Base-by-base conservation (phyloP, 768 basidiomycete genomes). In the Candolleomyces eurysporus region DNA sequence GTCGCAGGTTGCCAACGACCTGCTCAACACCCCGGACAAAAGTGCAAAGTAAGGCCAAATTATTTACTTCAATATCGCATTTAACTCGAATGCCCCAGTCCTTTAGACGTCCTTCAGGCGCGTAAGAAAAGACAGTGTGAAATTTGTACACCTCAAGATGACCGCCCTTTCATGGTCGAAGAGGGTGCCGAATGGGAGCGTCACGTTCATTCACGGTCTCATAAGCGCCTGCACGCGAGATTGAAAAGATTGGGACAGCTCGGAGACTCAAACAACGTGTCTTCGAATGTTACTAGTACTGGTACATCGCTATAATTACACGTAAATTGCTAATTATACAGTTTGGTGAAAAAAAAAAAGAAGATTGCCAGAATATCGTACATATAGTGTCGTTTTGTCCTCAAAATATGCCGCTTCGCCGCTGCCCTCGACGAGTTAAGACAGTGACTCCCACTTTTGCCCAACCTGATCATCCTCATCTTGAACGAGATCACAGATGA, bases 121-220 rank as follows among this genome's bases (percentile, higher is more conserved):
- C 82, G 85, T 54, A 82, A 77, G 59, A 87, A 86, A 64, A 68
- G 81, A 6, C 73, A 84, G 4, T 94, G 92, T 69, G 67, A 79
- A 2, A 70, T 80, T 10, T 94, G 92, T 66, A 92, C 91, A 9
- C 59, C 69, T 4, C 76, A 90, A 58, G 66, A 77, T 2, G 72
- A 79, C 21, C 77, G 79, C 26, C 92, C 92, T 14, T 82, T 90
- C 78, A 83, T 94, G 73, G 82, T 91, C 14, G 81, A 83, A 62
- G 78, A 80, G 67, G 79, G 77, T 13, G 57, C 64, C 31, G 76
- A 80, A 63, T 89, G 89, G 86, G 75, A 79, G 2, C 72, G 71
- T 1, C 92, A 94, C 69, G 71, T 76, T 39, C 73, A 73, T n/a
- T 85, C 84, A 7, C 82, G 84, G 17, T 51, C 71, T 10, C 91